Base-by-base conservation (phyloP, 108 stramenopile genomes). In the Skeletonema tropicum region DNA sequence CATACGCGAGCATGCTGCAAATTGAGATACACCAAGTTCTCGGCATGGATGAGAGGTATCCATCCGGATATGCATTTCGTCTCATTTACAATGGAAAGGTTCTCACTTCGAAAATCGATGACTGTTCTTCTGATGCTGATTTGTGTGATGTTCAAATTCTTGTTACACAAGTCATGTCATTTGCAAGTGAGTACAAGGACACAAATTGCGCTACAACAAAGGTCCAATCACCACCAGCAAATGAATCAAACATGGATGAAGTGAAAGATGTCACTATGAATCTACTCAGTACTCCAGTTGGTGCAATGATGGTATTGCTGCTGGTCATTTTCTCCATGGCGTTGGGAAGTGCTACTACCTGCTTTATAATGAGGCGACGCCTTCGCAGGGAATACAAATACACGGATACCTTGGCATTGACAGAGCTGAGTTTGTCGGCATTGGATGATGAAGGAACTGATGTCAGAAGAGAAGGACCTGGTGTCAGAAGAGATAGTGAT, bases 1-100 rank as follows among this genome's bases (percentile, higher is more conserved):
- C 93, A 5, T 94, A 95, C 68, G 96, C 96, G 5, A 87, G 88
- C 31, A 83, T 93, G 87, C 49, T 97, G 11, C 19, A 87, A 9
- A 85, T 97, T 13, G 96, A 97, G 73, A 61, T 93, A 30, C 84
- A 85, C 39, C 35, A 79, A 36, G 64, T 85, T 31, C 23, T 66
- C 15, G 60, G 74, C 25, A 48, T 29, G 5, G 65, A 76, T 65
- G 23, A 57, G 45, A 58, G 6, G 29, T 74, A 60, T 77, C 49
- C 84, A 41, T 85, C 87, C 2, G 66, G 79, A 12, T 83, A 71
- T 73, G 89, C 88, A 26, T 92, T 94, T 82, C 90, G 93, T 59
- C 59, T 94, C 11, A 45, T 94, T 17, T 89, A 94, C 82, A 90
- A 94, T 76, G 93, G 93, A 10, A 45, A 85, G 25, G 86, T 90